Conservation (phyloP, 306 rosid species). For the Trichosanthes cucumerina region DNA sequence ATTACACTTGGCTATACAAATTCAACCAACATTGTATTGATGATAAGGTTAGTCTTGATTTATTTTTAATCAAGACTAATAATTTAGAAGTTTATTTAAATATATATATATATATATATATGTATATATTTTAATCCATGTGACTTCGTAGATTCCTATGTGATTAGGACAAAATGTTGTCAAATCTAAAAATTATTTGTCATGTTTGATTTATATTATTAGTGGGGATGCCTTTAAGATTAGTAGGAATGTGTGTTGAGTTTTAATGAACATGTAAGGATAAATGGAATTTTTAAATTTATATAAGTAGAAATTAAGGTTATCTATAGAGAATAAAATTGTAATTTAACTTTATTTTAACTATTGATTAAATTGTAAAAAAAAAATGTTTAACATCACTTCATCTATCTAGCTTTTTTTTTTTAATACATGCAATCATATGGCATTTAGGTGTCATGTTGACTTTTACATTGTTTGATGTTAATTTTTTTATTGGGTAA, state of each 20-base stretch:
- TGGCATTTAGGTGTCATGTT: not conserved
- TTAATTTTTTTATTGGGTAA: no score
- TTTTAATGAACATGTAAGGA: not conserved
- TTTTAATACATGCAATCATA: not conserved
- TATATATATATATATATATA: not conserved
- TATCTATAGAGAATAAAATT: not conserved
- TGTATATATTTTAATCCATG: not conserved
- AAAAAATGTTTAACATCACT: not conserved
- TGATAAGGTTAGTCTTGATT: not conserved
- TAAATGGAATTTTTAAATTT: not conserved
- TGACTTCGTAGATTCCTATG: not conserved
- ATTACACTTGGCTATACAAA: not conserved
- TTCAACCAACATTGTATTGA: not conserved
- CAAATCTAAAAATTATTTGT: not conserved
- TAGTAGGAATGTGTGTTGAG: not conserved
- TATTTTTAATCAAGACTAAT: not conserved
- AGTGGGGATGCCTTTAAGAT: not conserved
- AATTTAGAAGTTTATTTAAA: not conserved
- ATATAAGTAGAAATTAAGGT: not conserved
- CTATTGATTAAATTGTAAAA: not conserved
- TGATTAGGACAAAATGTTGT: not conserved
- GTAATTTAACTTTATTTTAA: not conserved
- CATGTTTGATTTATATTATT: not conserved
- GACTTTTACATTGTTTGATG: not conserved
- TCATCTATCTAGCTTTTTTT: not conserved